phyloP scores from a whole-genome alignment of 2,329 filamentous ascomycete species.

The Cladophialophora yegresii region DNA sequence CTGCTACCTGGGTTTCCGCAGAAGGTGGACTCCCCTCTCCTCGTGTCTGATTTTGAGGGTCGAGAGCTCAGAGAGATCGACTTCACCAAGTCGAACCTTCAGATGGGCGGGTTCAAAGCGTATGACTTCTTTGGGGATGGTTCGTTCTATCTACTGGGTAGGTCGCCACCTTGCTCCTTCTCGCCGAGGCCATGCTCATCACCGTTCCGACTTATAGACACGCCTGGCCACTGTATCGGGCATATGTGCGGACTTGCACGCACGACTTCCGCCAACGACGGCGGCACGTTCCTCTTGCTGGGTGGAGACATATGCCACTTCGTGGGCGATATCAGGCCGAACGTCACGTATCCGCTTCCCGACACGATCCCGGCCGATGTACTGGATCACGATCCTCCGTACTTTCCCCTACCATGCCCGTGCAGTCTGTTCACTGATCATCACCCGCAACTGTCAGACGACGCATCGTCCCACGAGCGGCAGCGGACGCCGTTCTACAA shows the following conservation, averaged over 20 bases:
- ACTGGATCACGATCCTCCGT: constrained; percentile 18
- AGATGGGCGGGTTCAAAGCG: constrained; percentile 44
- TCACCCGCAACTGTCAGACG: constrained; percentile 29
- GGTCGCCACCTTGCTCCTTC: not conserved
- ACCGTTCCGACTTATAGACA: constrained; percentile 28
- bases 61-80: constrained; percentile 36
- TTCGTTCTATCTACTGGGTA: constrained; percentile 49
- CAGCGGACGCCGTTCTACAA: constrained; percentile 37
- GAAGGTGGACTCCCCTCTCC: constrained; percentile 42
- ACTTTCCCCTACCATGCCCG: constrained; percentile 32
- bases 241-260: constrained; percentile 55
- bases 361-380: constrained; percentile 13
- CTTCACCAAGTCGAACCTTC: constrained; percentile 32
- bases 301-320: constrained; percentile 55
- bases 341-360: constrained; percentile 37
- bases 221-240: constrained; percentile 52
- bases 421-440: constrained; percentile 37
- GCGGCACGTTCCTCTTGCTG: constrained; percentile 39
- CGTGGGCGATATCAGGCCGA: constrained; percentile 40
- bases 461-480: constrained; percentile 4
- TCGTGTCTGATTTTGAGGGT: constrained; percentile 41
- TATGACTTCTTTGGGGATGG: constrained; percentile 49
- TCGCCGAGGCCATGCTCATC: not conserved
- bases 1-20: constrained; percentile 54
- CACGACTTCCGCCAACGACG: constrained; percentile 44